Evolutionary conservation across 306 rosid genomes (phyloP).

Genomic region (Prunus fruticosa): DNA sequence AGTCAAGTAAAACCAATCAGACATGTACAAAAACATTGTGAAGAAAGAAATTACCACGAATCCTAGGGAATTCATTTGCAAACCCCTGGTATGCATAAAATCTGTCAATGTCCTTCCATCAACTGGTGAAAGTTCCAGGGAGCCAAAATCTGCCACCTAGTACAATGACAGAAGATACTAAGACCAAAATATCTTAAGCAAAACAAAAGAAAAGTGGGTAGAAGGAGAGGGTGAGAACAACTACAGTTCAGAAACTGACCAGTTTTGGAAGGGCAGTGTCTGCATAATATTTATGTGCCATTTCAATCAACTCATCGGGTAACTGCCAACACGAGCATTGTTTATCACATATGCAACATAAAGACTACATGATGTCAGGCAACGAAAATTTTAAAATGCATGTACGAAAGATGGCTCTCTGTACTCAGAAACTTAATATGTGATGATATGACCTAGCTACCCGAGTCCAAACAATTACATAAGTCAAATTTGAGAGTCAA

Average conservation of each 20-base stretch:
- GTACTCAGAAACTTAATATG: not conserved
- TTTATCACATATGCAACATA: conserved; percentile 17
- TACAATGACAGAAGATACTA: conserved; percentile 26
- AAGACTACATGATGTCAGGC: conserved; percentile 11
- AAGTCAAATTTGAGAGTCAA: conserved; percentile 9
- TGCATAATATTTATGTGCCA: conserved; percentile 82
- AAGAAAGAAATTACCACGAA: conserved; percentile 53
- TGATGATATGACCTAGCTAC: conserved; percentile 2
- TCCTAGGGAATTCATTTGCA: conserved; percentile 90
- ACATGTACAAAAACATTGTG: not conserved
- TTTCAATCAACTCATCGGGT: conserved; percentile 88
- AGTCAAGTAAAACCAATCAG: not conserved
- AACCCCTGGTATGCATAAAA: conserved; percentile 97
- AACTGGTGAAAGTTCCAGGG: conserved; percentile 98
- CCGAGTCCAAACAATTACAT: conserved; percentile 1
- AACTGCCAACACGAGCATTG: conserved; percentile 49
- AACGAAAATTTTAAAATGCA: not conserved
- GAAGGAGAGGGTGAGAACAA: conserved; percentile 4
- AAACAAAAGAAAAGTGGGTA: conserved; percentile 4
- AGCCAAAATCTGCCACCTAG: conserved; percentile 98
- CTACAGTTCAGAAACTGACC: conserved; percentile 49
- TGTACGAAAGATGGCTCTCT: not conserved
- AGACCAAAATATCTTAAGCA: conserved; percentile 16
- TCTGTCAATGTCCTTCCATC: conserved; percentile 98
- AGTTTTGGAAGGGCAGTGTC: conserved; percentile 96